A percentile compares a stretch with the other conserved stretches of the same genome.
Evolutionary conservation across 2,329 filamentous ascomycete genomes (phyloP).

Genomic region (Lasiodiplodia theobromae): DNA sequence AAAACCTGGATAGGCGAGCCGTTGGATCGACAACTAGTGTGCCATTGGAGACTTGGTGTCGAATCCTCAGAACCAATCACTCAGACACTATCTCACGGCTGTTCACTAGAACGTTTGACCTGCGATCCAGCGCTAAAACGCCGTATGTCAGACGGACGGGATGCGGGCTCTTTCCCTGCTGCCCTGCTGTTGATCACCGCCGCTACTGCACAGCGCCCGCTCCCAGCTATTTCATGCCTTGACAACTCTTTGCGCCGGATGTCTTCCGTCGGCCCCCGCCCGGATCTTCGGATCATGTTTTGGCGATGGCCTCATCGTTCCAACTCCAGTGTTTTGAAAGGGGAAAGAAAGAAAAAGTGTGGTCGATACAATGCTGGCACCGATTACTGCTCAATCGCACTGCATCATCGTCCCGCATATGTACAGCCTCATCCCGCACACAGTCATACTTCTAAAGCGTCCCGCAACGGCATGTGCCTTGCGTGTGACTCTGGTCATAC

Average conservation of each 20-base stretch:
- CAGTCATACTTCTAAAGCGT: slow-evolving; percentile 26
- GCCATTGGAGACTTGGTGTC: neutral
- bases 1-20: slow-evolving; percentile 1
- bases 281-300: slow-evolving; percentile 4
- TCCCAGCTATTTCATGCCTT: neutral
- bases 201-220: slow-evolving; percentile 7
- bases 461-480: slow-evolving; percentile 6
- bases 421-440: slow-evolving; percentile 21
- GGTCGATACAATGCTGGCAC: slow-evolving; percentile 2
- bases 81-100: neutral
- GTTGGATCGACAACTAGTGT: neutral
- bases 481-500: neutral
- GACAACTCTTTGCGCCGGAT: slow-evolving; percentile 1
- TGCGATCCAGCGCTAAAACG: neutral
- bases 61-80: neutral
- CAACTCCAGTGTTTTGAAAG: too few species aligned
- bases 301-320: neutral
- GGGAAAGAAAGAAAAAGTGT: neutral
- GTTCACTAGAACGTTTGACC: neutral
- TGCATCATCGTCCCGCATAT: slow-evolving; percentile 1
- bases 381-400: neutral
- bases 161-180: neutral
- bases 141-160: slow-evolving; percentile 19
- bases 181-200: slow-evolving; percentile 19
- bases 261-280: slow-evolving; percentile 20